A percentile compares a stretch with the other conserved stretches of the same genome.
phyloP scores from a whole-genome alignment of 176 grass and related monocot species.

The Oryza nivara region DNA sequence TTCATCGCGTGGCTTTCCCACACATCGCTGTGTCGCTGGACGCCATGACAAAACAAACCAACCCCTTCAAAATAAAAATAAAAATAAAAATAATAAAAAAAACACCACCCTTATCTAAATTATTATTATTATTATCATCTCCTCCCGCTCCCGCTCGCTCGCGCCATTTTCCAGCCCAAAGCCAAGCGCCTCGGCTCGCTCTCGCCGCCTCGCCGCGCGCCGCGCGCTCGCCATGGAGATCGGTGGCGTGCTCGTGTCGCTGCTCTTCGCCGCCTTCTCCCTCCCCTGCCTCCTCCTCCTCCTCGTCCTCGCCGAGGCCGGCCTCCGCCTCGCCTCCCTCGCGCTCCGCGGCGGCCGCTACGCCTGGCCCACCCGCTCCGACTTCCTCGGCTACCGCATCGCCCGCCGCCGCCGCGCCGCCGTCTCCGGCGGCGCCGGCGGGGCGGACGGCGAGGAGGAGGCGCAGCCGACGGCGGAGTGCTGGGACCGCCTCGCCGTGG shows the following conservation, averaged over 20 bases:
- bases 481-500: slow-evolving; percentile 38
- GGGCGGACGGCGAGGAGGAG: slow-evolving; percentile 9
- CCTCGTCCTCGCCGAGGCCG: slow-evolving; percentile 41
- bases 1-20: neutral
- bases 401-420: neutral
- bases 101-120: neutral
- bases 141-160: neutral
- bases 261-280: slow-evolving; percentile 39
- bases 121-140: neutral
- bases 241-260: slow-evolving; percentile 9
- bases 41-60: too few relatives aligned
- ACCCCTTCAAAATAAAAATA: too few relatives aligned
- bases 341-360: neutral
- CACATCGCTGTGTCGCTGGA: neutral
- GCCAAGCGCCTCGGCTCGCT: neutral
- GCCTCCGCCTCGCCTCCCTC: slow-evolving; percentile 30
- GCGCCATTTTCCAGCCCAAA: neutral
- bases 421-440: neutral
- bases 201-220: too few relatives aligned
- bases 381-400: slow-evolving; percentile 47
- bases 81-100: neutral
- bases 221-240: slow-evolving; percentile 22
- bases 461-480: slow-evolving; percentile 19
- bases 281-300: slow-evolving; percentile 51
- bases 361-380: slow-evolving; percentile 31